Evolutionary conservation across 192 early-diverging fungal species (phyloP), one percentile per base, ranked within the genome.

Genomic region (Coemansia sp.): DNA sequence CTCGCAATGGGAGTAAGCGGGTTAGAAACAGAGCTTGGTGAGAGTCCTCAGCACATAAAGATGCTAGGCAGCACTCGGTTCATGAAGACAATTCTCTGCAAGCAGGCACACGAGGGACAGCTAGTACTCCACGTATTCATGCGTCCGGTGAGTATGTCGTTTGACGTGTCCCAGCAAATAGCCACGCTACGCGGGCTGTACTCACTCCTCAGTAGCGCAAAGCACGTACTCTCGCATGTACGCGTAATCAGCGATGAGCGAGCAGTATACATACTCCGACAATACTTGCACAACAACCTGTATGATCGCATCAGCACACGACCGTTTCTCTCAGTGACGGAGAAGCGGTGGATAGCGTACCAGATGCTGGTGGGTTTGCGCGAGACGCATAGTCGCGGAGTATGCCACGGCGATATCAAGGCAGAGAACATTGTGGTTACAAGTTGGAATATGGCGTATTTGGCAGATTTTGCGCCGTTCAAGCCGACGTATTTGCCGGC

Each of bases 291-390:
- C 64, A 89, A 88, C 71, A 97, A 90, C 84, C 86, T 99, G n/a
- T 99, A 99, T 56, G 97, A 99, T 80, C 89, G 95, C 7, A 94
- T 98, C 43, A 98, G 94, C 67, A 99, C 93, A 1, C 89, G 97
- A 18, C 97, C 97, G 15, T 98, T 99, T 63, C 79, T 99, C 67
- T 87, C 87, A 22, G 55, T 84, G 4, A 84, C 70, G 1, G 97
- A 99, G 74, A 98, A 98, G 70, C 93, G 90, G 56, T 99, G 97
- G 97, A 93, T 99, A 50, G 88, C 94, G 4, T 93, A 89, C 74
- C 97, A 99, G 66, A 62, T 99, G 8, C 83, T 98, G 16, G 83
- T 83, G 49, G 94, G 89, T 2, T 64, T 99, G 34, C 86, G 90
- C 4, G 90, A 95, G 61, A 84, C 89, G 16, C 97, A 99, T 67